Conservation (phyloP, 1,139 yeast species). For the Sugiyamaella castrensis region DNA sequence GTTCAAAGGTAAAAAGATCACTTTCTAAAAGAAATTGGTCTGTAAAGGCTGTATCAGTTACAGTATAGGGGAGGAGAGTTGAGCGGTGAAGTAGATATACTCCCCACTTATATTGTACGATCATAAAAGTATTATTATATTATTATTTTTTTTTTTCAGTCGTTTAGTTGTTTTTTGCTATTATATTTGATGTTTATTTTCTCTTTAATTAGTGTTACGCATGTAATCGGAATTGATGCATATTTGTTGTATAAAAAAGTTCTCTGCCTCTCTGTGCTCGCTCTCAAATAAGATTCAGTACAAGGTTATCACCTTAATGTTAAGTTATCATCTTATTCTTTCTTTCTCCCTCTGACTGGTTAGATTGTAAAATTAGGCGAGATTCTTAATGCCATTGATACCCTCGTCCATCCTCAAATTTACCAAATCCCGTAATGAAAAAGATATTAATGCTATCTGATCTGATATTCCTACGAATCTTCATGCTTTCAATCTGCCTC, state of each 20-base stretch:
- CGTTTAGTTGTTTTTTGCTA: not conserved
- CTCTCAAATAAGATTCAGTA: no score
- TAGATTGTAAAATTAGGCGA: no score
- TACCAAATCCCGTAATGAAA: no score
- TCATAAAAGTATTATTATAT: constrained; percentile 10
- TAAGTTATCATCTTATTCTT: no score
- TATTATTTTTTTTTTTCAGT: constrained; percentile 5
- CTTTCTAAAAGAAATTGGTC: constrained; percentile 25
- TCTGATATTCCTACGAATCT: no score
- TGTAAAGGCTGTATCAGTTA: not conserved
- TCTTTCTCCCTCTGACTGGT: no score
- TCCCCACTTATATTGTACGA: not conserved
- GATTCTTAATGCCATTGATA: no score
- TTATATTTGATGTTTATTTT: constrained; percentile 6
- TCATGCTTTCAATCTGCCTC: no score
- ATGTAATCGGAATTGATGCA: constrained; percentile 14
- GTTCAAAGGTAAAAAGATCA: constrained; percentile 40
- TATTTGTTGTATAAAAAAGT: not conserved
- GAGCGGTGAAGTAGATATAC: not conserved
- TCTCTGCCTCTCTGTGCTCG: no score
- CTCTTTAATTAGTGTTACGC: constrained; percentile 4
- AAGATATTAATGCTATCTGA: no score
- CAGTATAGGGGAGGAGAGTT: not conserved
- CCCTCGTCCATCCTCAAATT: no score
- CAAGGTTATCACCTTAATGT: no score